phyloP scores from a whole-genome alignment of 164 flowering plant species.

The Saururus chinensis region DNA sequence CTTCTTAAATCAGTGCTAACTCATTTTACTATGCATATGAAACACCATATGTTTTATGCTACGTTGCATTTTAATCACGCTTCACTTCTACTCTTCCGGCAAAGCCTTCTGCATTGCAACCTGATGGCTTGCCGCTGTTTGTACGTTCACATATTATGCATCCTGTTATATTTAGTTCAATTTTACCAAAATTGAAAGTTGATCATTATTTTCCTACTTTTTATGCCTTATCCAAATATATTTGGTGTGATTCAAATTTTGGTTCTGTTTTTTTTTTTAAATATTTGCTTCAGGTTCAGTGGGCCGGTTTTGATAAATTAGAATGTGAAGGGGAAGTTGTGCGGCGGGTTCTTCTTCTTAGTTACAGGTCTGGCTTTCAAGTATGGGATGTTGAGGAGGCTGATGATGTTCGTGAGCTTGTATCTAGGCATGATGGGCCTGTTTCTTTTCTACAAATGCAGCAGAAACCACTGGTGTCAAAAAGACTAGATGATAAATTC shows the following conservation, averaged over 20 bases:
- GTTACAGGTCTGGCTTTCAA: slow-evolving; percentile 69
- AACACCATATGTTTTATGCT: too few relatives aligned
- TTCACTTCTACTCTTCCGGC: too few relatives aligned
- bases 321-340: slow-evolving; percentile 30
- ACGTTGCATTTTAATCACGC: too few relatives aligned
- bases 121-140: too few relatives aligned
- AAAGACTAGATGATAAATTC: slow-evolving; percentile 40
- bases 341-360: slow-evolving; percentile 55
- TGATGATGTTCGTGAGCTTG: slow-evolving; percentile 55
- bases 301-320: slow-evolving; percentile 85
- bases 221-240: too few relatives aligned
- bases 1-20: too few relatives aligned
- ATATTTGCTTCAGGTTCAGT: slow-evolving; percentile 34
- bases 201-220: too few relatives aligned
- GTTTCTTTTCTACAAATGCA: slow-evolving; percentile 66
- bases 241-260: background rate
- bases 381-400: slow-evolving; percentile 86
- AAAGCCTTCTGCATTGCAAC: too few relatives aligned
- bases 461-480: slow-evolving; percentile 40
- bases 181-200: too few relatives aligned
- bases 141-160: too few relatives aligned
- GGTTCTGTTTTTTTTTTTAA: background rate
- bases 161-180: too few relatives aligned
- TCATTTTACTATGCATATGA: too few relatives aligned
- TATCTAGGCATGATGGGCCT: slow-evolving; percentile 58